These are phyloP conservation scores for Lecanoromycetidae sp. DNA, from an alignment of 2,329 filamentous ascomycete species.

Conservation along the genomic window DNA sequence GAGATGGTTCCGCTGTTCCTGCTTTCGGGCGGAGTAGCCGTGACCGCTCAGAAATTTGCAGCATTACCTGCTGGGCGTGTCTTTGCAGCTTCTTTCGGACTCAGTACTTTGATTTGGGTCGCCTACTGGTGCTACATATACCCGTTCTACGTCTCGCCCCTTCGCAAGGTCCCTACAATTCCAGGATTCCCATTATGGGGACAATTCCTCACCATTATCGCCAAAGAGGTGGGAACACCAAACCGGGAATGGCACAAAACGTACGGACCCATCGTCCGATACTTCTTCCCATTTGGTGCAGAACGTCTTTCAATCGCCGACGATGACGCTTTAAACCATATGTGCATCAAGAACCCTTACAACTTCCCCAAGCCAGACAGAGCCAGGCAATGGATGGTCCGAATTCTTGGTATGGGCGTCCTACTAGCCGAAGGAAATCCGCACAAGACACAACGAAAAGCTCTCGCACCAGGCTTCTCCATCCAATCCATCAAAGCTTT, in stretches of 20 bases:
- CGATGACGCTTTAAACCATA: slow-evolving; percentile 54
- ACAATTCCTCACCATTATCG: slow-evolving; percentile 29
- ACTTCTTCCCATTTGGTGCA: slow-evolving; percentile 49
- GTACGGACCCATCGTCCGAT: slow-evolving; percentile 56
- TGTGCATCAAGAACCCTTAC: slow-evolving; percentile 58
- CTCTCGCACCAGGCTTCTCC: slow-evolving; percentile 30
- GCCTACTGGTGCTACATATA: slow-evolving; percentile 26
- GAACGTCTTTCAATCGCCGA: slow-evolving; percentile 50
- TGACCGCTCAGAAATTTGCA: slow-evolving; percentile 5
- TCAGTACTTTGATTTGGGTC: slow-evolving; percentile 18
- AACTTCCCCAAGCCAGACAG: slow-evolving; percentile 53
- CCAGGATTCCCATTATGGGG: slow-evolving; percentile 23
- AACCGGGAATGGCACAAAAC: slow-evolving; percentile 45
- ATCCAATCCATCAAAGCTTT: slow-evolving; percentile 65
- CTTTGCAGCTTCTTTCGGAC: slow-evolving; percentile 7
- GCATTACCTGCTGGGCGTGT: slow-evolving; percentile 12
- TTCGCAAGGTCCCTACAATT: slow-evolving; percentile 32
- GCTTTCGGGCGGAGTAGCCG: slow-evolving; percentile 13
- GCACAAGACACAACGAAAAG: slow-evolving; percentile 33
- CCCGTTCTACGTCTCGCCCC: slow-evolving; percentile 32
- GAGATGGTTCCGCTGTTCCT: slow-evolving; percentile 9
- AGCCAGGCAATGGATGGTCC: slow-evolving; percentile 34
- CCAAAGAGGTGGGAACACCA: slow-evolving; percentile 29
- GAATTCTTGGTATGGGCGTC: slow-evolving; percentile 34
- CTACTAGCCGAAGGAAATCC: slow-evolving; percentile 33